Evolutionary conservation across 768 basidiomycete species (phyloP).

Genomic region (Tylopilus sp.): DNA sequence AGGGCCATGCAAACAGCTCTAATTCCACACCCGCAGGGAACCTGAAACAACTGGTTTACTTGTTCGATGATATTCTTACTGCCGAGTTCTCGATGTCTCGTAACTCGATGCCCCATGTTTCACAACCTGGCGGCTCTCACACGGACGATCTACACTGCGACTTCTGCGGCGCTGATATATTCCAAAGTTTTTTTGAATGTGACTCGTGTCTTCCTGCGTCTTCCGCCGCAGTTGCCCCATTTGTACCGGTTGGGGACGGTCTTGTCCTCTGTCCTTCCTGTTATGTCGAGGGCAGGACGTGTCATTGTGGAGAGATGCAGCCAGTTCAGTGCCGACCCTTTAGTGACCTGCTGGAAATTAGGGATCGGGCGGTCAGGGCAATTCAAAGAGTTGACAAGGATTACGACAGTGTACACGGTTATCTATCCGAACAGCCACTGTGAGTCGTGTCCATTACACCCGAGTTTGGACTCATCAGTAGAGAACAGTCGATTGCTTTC

Average conservation of each 20-base stretch:
- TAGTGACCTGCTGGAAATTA: constrained; percentile 39
- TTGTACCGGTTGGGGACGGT: constrained; percentile 37
- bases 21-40: constrained; percentile 9
- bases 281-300: constrained; percentile 76
- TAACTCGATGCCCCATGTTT: constrained; percentile 28
- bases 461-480: constrained; percentile 4
- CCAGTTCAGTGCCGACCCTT: constrained; percentile 58
- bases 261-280: constrained; percentile 65
- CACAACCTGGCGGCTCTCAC: constrained; percentile 18
- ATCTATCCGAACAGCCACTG: constrained; percentile 18
- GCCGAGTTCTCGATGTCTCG: constrained; percentile 41
- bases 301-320: constrained; percentile 57
- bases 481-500: constrained; percentile 24
- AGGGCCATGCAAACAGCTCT: background rate
- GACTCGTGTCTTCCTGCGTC: constrained; percentile 37
- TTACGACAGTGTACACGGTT: constrained; percentile 7
- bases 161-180: constrained; percentile 80
- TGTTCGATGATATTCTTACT: constrained; percentile 51
- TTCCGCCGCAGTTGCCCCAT: constrained; percentile 7
- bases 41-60: constrained; percentile 37
- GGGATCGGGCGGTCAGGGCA: constrained; percentile 37
- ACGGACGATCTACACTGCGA: constrained; percentile 53
- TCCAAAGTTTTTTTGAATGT: constrained; percentile 80
- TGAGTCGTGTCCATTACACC: constrained; percentile 14
- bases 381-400: constrained; percentile 19